Evolutionary conservation across 2,329 filamentous ascomycete species (phyloP).

Genomic region (Neonectria magnoliae): DNA sequence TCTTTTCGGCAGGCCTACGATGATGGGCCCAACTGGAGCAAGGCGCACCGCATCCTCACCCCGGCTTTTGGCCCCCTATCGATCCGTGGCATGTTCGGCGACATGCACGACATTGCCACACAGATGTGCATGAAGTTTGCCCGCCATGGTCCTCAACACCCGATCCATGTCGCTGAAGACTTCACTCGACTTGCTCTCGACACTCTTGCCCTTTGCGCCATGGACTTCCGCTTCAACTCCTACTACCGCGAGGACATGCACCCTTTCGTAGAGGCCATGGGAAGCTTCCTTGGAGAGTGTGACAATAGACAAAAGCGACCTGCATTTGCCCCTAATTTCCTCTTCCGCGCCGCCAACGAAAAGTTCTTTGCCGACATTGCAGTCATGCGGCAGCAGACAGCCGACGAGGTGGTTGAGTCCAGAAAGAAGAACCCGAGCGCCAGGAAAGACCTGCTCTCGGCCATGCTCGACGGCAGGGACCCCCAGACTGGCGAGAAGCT

Average conservation of each 20-base stretch:
- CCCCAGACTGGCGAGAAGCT: conserved; percentile 73
- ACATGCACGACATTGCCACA: conserved; percentile 74
- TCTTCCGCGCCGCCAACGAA: conserved; percentile 59
- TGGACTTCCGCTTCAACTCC: conserved; percentile 79
- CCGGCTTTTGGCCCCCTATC: conserved; percentile 76
- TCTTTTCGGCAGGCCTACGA: conserved; percentile 49
- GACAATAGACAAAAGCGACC: conserved; percentile 60
- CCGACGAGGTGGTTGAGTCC: conserved; percentile 68
- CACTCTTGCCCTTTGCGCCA: conserved; percentile 75
- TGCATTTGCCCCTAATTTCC: conserved; percentile 56
- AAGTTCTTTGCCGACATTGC: conserved; percentile 66
- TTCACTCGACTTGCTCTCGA: conserved; percentile 80
- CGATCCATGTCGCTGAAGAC: conserved; percentile 71
- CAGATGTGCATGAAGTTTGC: conserved; percentile 77
- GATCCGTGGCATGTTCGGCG: conserved; percentile 74
- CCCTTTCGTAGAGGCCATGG: conserved; percentile 76
- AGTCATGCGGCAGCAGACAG: conserved; percentile 62
- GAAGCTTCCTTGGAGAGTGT: conserved; percentile 67
- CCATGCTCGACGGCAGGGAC: conserved; percentile 76
- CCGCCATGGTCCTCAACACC: conserved; percentile 64
- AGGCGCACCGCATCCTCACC: conserved; percentile 72
- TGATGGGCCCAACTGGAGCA: conserved; percentile 70
- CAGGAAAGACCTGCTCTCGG: conserved; percentile 74
- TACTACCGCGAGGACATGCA: conserved; percentile 76
- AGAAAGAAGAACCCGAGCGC: conserved; percentile 64